A percentile compares a stretch with the other conserved stretches of the same genome.
These are phyloP conservation scores for Heimioporus sp. DNA, from an alignment of 768 basidiomycete species.

Conservation along the genomic window DNA sequence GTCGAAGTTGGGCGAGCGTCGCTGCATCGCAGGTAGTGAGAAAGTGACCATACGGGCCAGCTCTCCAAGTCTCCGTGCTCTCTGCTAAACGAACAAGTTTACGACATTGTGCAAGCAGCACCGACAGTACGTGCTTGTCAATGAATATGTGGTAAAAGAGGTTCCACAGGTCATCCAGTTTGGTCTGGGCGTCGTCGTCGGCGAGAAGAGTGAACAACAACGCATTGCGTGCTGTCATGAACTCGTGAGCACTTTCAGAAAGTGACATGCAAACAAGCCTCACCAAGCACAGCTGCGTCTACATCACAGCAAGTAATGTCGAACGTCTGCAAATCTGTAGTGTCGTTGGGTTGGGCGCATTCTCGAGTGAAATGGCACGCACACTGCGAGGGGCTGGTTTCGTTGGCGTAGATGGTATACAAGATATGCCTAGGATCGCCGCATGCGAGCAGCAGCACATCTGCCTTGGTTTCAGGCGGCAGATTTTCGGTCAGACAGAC, in stretches of 20 bases:
- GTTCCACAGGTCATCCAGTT: slow-evolving; percentile 21
- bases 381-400: slow-evolving; percentile 4
- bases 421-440: slow-evolving; percentile 54
- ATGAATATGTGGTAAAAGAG: slow-evolving; percentile 26
- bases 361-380: neutral
- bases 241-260: neutral
- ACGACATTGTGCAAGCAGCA: slow-evolving; percentile 23
- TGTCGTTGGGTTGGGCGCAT: neutral
- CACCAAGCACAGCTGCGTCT: slow-evolving; percentile 26
- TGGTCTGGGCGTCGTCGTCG: slow-evolving; percentile 13
- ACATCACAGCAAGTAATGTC: slow-evolving; percentile 33
- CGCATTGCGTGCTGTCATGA: slow-evolving; percentile 23
- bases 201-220: slow-evolving; percentile 26
- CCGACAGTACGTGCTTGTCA: slow-evolving; percentile 14
- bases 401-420: slow-evolving; percentile 39
- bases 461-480: slow-evolving; percentile 37
- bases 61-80: slow-evolving; percentile 16
- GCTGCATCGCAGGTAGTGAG: slow-evolving; percentile 15
- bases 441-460: slow-evolving; percentile 51
- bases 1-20: slow-evolving; percentile 20
- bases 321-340: slow-evolving; percentile 12
- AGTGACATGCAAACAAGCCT: neutral
- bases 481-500: slow-evolving; percentile 47
- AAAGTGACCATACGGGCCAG: slow-evolving; percentile 26
- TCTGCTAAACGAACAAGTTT: slow-evolving; percentile 23